Percentiles rank a stretch among this genome's conserved stretches.
These are phyloP conservation scores for Trichopus zeylanicus DNA, from an alignment of 116 monocot genomes.

Conservation along the genomic window DNA sequence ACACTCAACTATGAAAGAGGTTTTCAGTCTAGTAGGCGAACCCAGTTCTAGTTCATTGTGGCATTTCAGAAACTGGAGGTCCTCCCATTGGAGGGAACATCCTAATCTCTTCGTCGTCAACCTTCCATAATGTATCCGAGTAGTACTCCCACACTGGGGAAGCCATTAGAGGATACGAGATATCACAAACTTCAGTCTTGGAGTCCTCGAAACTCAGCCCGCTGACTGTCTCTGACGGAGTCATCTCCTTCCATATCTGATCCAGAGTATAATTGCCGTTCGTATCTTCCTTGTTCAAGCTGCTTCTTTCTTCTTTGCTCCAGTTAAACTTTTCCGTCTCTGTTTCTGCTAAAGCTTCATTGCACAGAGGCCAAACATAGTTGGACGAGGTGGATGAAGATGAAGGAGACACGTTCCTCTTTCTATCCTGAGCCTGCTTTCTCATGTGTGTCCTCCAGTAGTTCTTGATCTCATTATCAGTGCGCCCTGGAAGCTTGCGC, in stretches of 20 bases:
- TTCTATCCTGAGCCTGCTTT: conserved; percentile 72
- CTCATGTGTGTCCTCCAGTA: conserved; percentile 96
- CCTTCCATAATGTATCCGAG: conserved; percentile 26
- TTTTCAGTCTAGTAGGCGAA: not conserved
- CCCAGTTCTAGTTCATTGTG: not conserved
- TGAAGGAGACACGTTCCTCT: conserved; percentile 17
- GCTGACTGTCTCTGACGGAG: not conserved
- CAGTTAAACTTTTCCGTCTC: not conserved
- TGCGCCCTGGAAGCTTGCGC: conserved; percentile 71
- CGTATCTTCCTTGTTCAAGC: conserved; percentile 5
- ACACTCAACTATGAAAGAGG: not conserved
- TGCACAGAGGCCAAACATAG: not conserved
- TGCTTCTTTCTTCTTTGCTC: conserved; percentile 4
- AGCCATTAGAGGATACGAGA: conserved; percentile 3
- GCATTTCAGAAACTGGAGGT: not conserved
- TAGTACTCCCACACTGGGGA: conserved; percentile 27
- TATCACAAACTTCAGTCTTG: conserved; percentile 17
- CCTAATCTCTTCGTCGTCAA: conserved; percentile 19
- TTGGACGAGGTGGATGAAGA: conserved; percentile 21
- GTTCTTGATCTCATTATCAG: conserved; percentile 94
- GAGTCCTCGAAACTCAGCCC: conserved; percentile 16
- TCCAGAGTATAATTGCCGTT: conserved; percentile 46
- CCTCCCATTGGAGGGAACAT: conserved; percentile 5
- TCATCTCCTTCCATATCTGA: conserved; percentile 43
- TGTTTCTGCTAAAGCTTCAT: conserved; percentile 1